Evolutionary conservation across 2,329 filamentous ascomycete genomes (phyloP), one percentile per base, ranked within the genome.

Genomic region (Fusarium armeniacum): DNA sequence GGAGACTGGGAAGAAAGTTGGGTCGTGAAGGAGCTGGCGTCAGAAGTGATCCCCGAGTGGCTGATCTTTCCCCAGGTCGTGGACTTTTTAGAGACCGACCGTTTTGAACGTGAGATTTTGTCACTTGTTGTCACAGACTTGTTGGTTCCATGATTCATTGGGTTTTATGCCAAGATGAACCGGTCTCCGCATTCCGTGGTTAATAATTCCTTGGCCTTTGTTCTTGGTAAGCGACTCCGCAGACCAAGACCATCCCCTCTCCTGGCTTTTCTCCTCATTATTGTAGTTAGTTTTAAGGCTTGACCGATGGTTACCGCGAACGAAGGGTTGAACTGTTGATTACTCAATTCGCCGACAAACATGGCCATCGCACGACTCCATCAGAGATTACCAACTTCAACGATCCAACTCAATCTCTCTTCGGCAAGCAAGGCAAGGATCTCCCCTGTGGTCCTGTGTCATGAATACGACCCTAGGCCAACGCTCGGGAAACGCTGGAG

Each of bases 381-480:
- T 28, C 16, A 26, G 4, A 26, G 33, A 51, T 38, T 6, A 16
- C n/a, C 6, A 20, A 13, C 11, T 40, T 28, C 18, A 51, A 51
- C 12, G 32, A 13, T 12, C 13, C 22, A 40, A 16, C 49, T 28
- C 33, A 40, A 40, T 40, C 33, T 51, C 18, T 20, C 18, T 20
- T 26, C 4, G 8, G 20, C 26, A 8, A 20, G 13, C 13, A 20
- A 40, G 24, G 49, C 33, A 51, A 28, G 49, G 49, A 40, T 51
- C 22, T 28, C 7, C 35, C 24, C 22, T 30, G 15, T 20, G 9
- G 6, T 15, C 12, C 36, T 43, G 26, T n/a, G 40, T 46, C 33
- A 58, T 24, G 7, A 24, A 65, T 65, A 65, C 62, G 10, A 65
- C 62, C 46, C 53, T 33, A 40, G 50, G 18, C 36, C 3, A 20